These are phyloP conservation scores for Alloteropsis semialata DNA, from an alignment of 176 grass and related monocot species.

Conservation along the genomic window DNA sequence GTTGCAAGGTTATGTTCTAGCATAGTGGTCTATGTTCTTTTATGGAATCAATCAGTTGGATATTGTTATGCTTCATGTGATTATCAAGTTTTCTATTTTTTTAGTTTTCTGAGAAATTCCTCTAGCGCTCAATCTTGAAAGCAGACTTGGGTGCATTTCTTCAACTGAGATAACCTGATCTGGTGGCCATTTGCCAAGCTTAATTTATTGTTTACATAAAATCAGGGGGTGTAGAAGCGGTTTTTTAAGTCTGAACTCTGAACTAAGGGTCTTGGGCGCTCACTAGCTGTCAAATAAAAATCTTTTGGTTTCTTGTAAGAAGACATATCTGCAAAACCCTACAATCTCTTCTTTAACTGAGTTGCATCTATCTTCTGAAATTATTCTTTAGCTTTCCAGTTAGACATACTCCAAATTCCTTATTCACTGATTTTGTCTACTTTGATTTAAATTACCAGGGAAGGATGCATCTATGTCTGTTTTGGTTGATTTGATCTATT, in stretches of 20 bases:
- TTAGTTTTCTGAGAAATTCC: background rate
- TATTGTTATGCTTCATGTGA: background rate
- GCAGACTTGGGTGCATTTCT: background rate
- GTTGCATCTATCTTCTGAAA: background rate
- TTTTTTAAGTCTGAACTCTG: background rate
- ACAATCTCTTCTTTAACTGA: background rate
- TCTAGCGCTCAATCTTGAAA: background rate
- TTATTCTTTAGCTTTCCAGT: background rate
- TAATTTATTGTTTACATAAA: background rate
- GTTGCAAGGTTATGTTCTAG: background rate
- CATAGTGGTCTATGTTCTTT: background rate
- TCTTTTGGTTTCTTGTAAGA: background rate
- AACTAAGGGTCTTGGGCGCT: background rate
- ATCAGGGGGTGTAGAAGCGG: background rate
- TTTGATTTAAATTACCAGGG: conserved; percentile 41
- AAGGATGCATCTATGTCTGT: conserved; percentile 49
- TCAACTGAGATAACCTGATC: background rate
- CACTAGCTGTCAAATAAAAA: background rate
- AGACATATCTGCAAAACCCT: background rate
- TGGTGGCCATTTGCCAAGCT: background rate
- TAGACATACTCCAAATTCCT: background rate
- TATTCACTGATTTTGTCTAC: conserved; percentile 13
- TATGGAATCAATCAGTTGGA: background rate
- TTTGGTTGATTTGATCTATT: conserved; percentile 65
- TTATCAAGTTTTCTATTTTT: background rate